These are phyloP conservation scores for Phytophthora pluvialis DNA, from an alignment of 352 stramenopile genomes.

Conservation along the genomic window DNA sequence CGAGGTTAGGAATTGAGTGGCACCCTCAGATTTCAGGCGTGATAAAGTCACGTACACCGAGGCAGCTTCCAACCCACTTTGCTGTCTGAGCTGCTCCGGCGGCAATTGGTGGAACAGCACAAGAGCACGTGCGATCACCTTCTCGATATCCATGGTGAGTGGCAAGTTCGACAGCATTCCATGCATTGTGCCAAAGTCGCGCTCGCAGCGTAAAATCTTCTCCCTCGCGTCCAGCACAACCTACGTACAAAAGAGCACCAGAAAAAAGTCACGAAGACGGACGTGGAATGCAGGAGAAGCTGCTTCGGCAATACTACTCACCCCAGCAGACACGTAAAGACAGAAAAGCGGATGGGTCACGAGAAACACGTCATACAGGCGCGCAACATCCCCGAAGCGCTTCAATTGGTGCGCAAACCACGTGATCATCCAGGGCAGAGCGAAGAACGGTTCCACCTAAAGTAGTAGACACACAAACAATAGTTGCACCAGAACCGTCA, in stretches of 20 bases:
- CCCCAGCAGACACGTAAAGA: conserved; percentile 90
- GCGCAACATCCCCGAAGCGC: conserved; percentile 86
- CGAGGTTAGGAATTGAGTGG: neutral
- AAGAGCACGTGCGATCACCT: conserved; percentile 57
- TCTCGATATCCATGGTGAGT: conserved; percentile 76
- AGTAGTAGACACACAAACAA: conserved; percentile 1
- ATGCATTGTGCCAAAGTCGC: conserved; percentile 83
- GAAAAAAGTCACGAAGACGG: neutral
- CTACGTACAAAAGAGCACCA: conserved; percentile 17
- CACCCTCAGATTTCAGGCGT: neutral
- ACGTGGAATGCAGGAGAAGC: neutral
- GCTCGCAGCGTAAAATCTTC: conserved; percentile 71
- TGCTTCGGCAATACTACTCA: conserved; percentile 23
- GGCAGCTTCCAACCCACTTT: conserved; percentile 23
- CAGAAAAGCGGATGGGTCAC: conserved; percentile 92
- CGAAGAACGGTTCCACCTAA: conserved; percentile 94
- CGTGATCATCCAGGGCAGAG: conserved; percentile 94
- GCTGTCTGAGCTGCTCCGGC: conserved; percentile 42
- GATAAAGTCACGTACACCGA: conserved; percentile 32
- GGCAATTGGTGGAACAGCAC: conserved; percentile 67
- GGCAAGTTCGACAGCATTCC: conserved; percentile 75
- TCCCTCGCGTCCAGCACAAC: conserved; percentile 60
- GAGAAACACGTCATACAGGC: conserved; percentile 95
- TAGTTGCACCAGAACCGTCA: conserved; percentile 35
- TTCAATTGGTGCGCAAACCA: conserved; percentile 95